Evolutionary conservation across 2,329 filamentous ascomycete species (phyloP), one percentile per base, ranked within the genome.

Genomic region (Colletotrichum sp.): DNA sequence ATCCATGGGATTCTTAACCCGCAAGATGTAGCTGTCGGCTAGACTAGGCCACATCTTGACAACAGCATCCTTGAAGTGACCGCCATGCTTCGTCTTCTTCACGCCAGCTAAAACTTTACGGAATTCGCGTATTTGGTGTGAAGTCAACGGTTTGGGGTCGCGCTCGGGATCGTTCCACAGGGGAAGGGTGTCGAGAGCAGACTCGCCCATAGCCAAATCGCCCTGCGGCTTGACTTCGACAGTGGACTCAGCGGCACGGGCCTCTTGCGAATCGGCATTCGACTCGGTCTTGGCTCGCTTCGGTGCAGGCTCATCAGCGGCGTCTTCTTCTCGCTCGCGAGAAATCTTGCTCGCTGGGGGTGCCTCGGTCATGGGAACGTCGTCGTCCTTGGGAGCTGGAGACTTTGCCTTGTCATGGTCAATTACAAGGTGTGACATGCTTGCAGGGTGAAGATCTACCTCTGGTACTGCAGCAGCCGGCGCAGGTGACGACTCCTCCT

Each of bases 11-110:
- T 93, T 90, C 48, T 92, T 91, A 79, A 98, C 86, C 77, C 87
- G 92, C 43, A 93, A 88, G 2, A 91, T 87, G 77, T 94, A 94
- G 77, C 95, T 94, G 3, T 92, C 92, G 70, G 95, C 95, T 55
- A 98, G 92, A 32, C 87, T 88, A 55, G 98, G 90, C 84, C 94
- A 95, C 28, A 96, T 87, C 52, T 90, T 91, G 82, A 95, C 90
- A 9, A 98, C 97, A 0, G 97, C 93, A 56, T 93, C 90, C 77
- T 92, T 90, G 86, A 98, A 98, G 70, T 93, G 91, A 8, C 86
- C 86, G 3, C 96, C 95, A 75, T 93, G 92, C 82, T 96, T 95
- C 62, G 95, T 96, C 85, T 98, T 97, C 87, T 97, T 98, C 72
- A 96, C 89, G 68, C 93, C 93, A 36, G 92, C 93, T 67, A 96